Base-by-base conservation (phyloP, 1,139 yeast species). In the Wickerhamiella infanticola region DNA sequence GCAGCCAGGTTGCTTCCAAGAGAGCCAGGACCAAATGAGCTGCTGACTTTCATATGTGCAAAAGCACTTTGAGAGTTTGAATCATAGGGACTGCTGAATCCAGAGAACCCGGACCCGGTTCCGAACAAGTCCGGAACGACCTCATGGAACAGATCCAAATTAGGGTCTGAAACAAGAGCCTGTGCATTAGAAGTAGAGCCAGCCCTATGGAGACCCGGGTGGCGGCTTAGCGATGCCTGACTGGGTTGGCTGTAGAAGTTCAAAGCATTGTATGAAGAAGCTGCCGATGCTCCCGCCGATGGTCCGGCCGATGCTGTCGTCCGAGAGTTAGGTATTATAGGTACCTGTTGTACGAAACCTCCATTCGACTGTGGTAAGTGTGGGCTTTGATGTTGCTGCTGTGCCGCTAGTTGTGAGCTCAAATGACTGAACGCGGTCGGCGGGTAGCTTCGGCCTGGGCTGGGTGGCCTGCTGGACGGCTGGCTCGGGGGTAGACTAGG, bases 71-170 rank as follows among this genome's bases (percentile, higher is more conserved):
- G 33, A 7, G 33, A 7, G 33, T 2, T 29, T 7, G 33, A 7
- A 29, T 29, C 33, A 29, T 7, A 29, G 7, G 33, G 9, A 7
- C 33, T 11, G 7, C 33, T 11, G 33, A 29, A 29, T 7, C 33
- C 33, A 7, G 33, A 29, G 33, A 29, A 29, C 9, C 33, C 33
- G 33, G 33, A 7, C 9, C 33, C 33, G 11, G 7, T 29, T 29
- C 33, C 33, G 11, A 29, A 29, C 7, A 29, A 11, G 11, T 29
- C 33, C 9, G 36, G 41, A n/a, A 39, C n/a, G 5, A 39, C 41
- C 26, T 39, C 41, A 25, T 39, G 35, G 31, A 39, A 39, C 24
- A 39, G 26, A 18, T 39, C 41, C 11, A n/a, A 23, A 29, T 39
- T 29, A 24, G 31, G 40, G 3, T 25, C 11, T 8, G 40, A 26